Conservation (phyloP, 371 early-diverging fungal genomes). For the Apophysomyces ossiformis region DNA sequence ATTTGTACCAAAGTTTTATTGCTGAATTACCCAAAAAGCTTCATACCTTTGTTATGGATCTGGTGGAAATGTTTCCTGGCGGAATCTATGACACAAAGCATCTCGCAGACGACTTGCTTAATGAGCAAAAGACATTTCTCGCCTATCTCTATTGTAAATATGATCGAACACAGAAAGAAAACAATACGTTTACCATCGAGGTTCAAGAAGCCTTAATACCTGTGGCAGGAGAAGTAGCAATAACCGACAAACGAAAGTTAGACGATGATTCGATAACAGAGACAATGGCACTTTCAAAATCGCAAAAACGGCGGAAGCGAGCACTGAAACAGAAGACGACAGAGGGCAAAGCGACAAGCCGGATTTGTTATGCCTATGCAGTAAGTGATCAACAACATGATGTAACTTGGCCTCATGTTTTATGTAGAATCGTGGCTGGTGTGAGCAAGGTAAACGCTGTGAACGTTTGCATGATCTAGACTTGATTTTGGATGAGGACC, state of each 20-base stretch:
- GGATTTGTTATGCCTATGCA: constrained; percentile 73
- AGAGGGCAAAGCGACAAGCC: not conserved
- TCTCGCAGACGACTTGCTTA: constrained; percentile 66
- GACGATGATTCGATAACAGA: constrained; percentile 8
- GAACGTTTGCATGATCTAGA: constrained; percentile 78
- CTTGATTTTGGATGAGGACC: constrained; percentile 76
- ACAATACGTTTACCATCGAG: not conserved
- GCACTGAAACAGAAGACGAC: constrained; percentile 7
- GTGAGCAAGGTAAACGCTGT: constrained; percentile 66
- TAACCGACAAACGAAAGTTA: not conserved
- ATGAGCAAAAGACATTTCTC: constrained; percentile 73
- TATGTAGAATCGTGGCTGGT: constrained; percentile 72
- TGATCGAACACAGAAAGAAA: constrained; percentile 29
- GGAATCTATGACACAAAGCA: constrained; percentile 93
- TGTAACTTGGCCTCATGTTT: not conserved
- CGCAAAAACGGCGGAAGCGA: constrained; percentile 12
- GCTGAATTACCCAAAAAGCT: constrained; percentile 72
- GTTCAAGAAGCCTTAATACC: constrained; percentile 17
- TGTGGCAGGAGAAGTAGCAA: not conserved
- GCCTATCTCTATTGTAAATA: constrained; percentile 83
- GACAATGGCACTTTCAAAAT: not conserved
- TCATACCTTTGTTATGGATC: constrained; percentile 71
- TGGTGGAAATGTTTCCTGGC: constrained; percentile 79
- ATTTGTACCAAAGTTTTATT: constrained; percentile 86
- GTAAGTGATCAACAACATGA: constrained; percentile 42